Percentiles rank a stretch among this genome's conserved stretches.
These are phyloP conservation scores for Diaporthe amygdali DNA, from an alignment of 2,329 filamentous ascomycete genomes.

Conservation along the genomic window DNA sequence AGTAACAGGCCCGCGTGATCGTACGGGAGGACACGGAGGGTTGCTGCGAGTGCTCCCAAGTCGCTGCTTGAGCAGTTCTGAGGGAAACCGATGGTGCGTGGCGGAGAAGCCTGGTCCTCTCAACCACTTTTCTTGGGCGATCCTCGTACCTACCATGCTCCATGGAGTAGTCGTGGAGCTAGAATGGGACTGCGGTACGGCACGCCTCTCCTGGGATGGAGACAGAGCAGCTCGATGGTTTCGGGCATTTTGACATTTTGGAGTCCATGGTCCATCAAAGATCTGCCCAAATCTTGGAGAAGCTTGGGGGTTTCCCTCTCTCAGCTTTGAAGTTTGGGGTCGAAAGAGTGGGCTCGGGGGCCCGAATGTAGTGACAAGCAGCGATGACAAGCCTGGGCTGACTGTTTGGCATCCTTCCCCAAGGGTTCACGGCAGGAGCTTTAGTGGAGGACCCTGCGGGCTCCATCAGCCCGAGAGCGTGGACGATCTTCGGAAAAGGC, in stretches of 20 bases:
- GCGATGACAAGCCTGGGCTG: not conserved
- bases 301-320: slow-evolving; percentile 23
- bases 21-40: not conserved
- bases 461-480: slow-evolving; percentile 24
- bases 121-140: not conserved
- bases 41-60: not conserved
- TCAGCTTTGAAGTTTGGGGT: slow-evolving; percentile 21
- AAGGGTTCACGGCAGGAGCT: slow-evolving; percentile 20
- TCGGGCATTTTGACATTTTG: slow-evolving; percentile 18
- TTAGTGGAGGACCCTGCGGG: slow-evolving; percentile 18
- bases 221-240: slow-evolving; percentile 17
- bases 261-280: slow-evolving; percentile 23
- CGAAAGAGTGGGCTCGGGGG: slow-evolving; percentile 22
- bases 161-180: slow-evolving; percentile 22
- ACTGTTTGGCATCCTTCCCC: slow-evolving; percentile 12
- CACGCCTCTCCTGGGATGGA: slow-evolving; percentile 25
- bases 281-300: slow-evolving; percentile 27
- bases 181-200: slow-evolving; percentile 25
- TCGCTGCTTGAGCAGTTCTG: not conserved
- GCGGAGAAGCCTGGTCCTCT: slow-evolving; percentile 3
- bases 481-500: slow-evolving; percentile 23
- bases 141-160: slow-evolving; percentile 7
- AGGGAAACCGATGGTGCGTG: not conserved
- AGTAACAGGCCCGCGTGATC: not conserved
- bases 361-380: slow-evolving; percentile 8